Base-by-base conservation (phyloP, 2,329 filamentous ascomycete genomes). In the Endocalyx cinctus region DNA sequence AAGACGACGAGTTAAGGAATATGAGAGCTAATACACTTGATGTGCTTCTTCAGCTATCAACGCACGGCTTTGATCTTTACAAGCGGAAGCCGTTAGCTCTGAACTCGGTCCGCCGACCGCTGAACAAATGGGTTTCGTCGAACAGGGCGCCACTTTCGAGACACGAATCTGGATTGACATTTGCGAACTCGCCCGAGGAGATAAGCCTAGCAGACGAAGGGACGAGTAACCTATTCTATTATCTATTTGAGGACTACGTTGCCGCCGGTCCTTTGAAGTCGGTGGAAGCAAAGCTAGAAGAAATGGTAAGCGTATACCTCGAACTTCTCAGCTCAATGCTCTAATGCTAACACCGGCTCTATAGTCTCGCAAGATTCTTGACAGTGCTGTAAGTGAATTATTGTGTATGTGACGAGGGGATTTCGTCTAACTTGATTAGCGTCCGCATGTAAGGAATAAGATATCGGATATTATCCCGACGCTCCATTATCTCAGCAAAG, bases 201-300 rank as follows among this genome's bases (percentile, higher is more conserved):
- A 39, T 41, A 6, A 46, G 38, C 30, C 13, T 54, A 5, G 59
- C 58, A 3, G 43, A 54, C 3, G 77, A 81, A 45, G 69, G 70
- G 2, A 70, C 77, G 0, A 77, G 76, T 14, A 63, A 78, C 14
- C 59, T 82, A 3, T 81, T 82, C 57, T 82, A 80, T 52, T 82
- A 81, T 46, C 58, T 82, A 1, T 82, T 82, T 46, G 78, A 83
- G 47, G 78, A 82, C 48, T 82, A 79, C 63, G 67, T 69, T 22
- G 74, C 75, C 4, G 76, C 74, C 1, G 75, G 74, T 32, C 69
- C 69, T 17, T 62, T 82, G 10, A 70, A 66, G 8, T 50, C 42
- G 2, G 65, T 65, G 46, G 69, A 47, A 48, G 55, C 38, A 51
- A 73, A 50, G 36, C 54, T 82, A 6, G 62, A 70, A 28, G 54